These are phyloP conservation scores for Urtica urens DNA, from an alignment of 306 rosid genomes.

Conservation along the genomic window DNA sequence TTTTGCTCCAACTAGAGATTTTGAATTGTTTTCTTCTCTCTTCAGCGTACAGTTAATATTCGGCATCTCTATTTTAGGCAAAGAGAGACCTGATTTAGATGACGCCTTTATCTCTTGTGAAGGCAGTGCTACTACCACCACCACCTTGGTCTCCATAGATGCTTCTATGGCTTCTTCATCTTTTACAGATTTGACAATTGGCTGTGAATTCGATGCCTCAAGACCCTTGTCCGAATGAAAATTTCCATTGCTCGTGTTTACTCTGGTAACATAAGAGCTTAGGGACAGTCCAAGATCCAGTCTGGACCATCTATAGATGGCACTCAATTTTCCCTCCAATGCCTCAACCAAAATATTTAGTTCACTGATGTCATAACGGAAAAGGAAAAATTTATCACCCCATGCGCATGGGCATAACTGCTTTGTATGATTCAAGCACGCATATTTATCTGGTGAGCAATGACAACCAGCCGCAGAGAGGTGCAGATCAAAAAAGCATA, in stretches of 20 bases:
- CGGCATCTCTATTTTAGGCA: conserved; percentile 18
- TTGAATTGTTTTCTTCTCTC: conserved; percentile 41
- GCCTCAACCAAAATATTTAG: conserved; percentile 81
- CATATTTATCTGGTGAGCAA: conserved; percentile 75
- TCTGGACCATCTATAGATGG: conserved; percentile 94
- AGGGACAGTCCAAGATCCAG: conserved; percentile 82
- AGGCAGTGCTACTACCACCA: conserved; percentile 23
- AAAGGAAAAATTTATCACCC: conserved; percentile 73
- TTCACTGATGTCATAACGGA: conserved; percentile 80
- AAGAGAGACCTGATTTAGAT: conserved; percentile 13
- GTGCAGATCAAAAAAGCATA: conserved; percentile 88
- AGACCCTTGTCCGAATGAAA: conserved; percentile 17
- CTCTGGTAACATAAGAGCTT: conserved; percentile 44
- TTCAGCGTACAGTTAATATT: conserved; percentile 18
- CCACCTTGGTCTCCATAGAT: conserved; percentile 22
- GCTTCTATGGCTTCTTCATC: conserved; percentile 29
- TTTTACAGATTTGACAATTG: conserved; percentile 20
- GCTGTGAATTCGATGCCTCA: conserved; percentile 32
- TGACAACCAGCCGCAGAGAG: conserved; percentile 88
- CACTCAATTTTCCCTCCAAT: conserved; percentile 93
- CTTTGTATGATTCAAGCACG: conserved; percentile 94
- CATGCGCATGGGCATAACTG: conserved; percentile 73
- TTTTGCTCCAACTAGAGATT: conserved; percentile 23
- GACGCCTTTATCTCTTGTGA: conserved; percentile 15
- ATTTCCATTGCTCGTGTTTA: conserved; percentile 13